phyloP scores from a whole-genome alignment of 352 stramenopile genomes.

The Pythium scleroteichum region DNA sequence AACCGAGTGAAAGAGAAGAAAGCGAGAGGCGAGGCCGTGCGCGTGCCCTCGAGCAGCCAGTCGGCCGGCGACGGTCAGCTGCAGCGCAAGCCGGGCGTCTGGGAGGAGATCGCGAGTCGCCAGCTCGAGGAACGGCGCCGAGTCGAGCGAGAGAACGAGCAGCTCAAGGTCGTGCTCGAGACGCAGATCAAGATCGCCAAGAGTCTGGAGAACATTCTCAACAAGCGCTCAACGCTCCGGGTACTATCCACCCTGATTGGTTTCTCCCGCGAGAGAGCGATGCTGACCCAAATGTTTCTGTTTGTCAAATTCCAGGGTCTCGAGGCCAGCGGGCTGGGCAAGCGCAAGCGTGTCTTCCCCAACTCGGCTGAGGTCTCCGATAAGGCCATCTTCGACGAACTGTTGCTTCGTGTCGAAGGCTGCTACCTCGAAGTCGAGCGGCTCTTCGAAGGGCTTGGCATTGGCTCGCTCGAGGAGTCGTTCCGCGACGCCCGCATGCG shows the following conservation, averaged over 20 bases:
- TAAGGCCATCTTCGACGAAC: constrained; percentile 25
- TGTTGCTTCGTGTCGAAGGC: constrained; percentile 27
- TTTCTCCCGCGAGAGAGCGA: not conserved
- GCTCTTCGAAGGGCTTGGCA: constrained; percentile 23
- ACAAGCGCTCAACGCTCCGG: constrained; percentile 37
- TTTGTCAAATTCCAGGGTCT: constrained; percentile 19
- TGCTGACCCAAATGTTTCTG: constrained; percentile 10
- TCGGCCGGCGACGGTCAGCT: not conserved
- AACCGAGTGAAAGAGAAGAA: constrained; percentile 18
- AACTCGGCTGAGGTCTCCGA: constrained; percentile 11
- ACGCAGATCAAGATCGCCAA: constrained; percentile 48
- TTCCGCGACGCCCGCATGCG: constrained; percentile 28
- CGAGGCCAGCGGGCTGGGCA: constrained; percentile 23
- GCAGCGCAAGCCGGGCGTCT: constrained; percentile 18
- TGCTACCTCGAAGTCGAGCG: constrained; percentile 30
- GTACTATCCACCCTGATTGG: constrained; percentile 13
- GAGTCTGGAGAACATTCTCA: constrained; percentile 43
- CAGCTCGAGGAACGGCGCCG: constrained; percentile 26
- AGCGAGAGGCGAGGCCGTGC: not conserved
- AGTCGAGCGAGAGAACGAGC: constrained; percentile 41
- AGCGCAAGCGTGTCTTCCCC: constrained; percentile 28
- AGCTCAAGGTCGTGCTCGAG: constrained; percentile 52
- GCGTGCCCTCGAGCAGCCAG: not conserved
- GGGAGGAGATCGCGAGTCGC: constrained; percentile 27
- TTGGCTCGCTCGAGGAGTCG: constrained; percentile 24